Evolutionary conservation across 73 alveolate species (phyloP).

Genomic region (Paramecium primaurelia): DNA sequence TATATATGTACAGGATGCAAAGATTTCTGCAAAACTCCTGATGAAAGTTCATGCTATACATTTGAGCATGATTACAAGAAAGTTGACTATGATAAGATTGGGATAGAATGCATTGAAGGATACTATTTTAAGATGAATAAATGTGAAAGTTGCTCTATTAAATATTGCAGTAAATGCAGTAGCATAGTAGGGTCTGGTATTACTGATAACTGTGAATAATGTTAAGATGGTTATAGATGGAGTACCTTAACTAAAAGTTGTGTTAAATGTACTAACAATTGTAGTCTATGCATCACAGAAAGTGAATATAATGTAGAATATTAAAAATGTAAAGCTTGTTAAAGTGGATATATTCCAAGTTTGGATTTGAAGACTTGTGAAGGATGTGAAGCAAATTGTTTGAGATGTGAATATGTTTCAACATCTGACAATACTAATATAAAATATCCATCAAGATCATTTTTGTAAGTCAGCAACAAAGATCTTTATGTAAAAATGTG

Average conservation of each 20-base stretch:
- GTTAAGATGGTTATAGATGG: background rate
- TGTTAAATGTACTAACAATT: background rate
- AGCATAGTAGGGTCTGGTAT: background rate
- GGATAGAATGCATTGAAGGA: background rate
- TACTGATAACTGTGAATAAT: background rate
- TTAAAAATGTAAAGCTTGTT: background rate
- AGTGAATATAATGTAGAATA: background rate
- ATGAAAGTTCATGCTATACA: background rate
- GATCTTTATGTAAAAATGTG: background rate
- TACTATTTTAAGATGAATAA: background rate
- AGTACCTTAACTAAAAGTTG: background rate
- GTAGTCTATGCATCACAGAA: background rate
- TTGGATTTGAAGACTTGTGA: background rate
- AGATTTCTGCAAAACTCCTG: background rate
- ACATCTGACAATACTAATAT: background rate
- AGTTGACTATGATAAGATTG: background rate
- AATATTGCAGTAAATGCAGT: background rate
- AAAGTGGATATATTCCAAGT: background rate
- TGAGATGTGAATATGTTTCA: conserved; percentile 33
- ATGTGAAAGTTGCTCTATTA: background rate
- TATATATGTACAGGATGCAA: conserved; percentile 14
- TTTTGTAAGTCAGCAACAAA: background rate
- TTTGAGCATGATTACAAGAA: background rate
- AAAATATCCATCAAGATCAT: background rate
- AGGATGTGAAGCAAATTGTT: background rate